A percentile compares a stretch with the other conserved stretches of the same genome.
Conservation (phyloP, 495 filamentous ascomycete genomes). For the Cudoniella acicularis region DNA sequence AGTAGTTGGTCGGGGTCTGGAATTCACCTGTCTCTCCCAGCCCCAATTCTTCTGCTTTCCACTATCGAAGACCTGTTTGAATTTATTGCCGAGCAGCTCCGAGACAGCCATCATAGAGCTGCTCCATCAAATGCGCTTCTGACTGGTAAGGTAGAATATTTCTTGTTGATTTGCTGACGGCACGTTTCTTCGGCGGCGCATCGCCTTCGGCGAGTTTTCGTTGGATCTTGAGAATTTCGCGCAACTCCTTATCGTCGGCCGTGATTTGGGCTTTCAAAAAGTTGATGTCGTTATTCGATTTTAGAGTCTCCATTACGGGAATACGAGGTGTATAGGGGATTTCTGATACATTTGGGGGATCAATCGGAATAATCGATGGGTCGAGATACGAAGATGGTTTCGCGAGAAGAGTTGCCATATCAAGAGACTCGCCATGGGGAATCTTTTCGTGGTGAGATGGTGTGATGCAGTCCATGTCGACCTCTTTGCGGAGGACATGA, state of each 20-base stretch:
- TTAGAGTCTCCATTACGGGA: conserved; percentile 65
- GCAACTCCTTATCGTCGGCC: conserved; percentile 67
- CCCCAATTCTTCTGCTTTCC: conserved; percentile 17
- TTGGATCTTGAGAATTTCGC: conserved; percentile 64
- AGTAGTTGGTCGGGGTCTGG: conserved; percentile 1
- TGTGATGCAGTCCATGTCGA: conserved; percentile 95
- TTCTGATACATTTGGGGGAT: conserved; percentile 48
- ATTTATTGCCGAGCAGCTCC: conserved; percentile 12
- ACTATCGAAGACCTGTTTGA: conserved; percentile 2
- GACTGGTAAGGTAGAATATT: conserved; percentile 17
- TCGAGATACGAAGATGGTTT: conserved; percentile 64
- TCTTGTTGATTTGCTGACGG: not conserved
- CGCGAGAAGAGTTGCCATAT: conserved; percentile 69
- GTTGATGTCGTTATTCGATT: conserved; percentile 35
- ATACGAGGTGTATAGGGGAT: conserved; percentile 65
- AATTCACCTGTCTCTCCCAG: conserved; percentile 5
- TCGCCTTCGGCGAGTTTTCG: conserved; percentile 24
- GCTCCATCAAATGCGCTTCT: conserved; percentile 13
- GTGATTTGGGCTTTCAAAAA: conserved; percentile 85
- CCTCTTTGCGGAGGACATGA: conserved; percentile 89
- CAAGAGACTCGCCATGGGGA: conserved; percentile 78
- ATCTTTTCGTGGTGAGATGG: conserved; percentile 79
- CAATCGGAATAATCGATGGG: conserved; percentile 48
- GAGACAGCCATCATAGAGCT: conserved; percentile 8
- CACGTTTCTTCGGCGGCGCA: conserved; percentile 10